Evolutionary conservation across 305 asterid species (phyloP), one percentile per base, ranked within the genome.

Genomic region (Ilex paraguariensis): DNA sequence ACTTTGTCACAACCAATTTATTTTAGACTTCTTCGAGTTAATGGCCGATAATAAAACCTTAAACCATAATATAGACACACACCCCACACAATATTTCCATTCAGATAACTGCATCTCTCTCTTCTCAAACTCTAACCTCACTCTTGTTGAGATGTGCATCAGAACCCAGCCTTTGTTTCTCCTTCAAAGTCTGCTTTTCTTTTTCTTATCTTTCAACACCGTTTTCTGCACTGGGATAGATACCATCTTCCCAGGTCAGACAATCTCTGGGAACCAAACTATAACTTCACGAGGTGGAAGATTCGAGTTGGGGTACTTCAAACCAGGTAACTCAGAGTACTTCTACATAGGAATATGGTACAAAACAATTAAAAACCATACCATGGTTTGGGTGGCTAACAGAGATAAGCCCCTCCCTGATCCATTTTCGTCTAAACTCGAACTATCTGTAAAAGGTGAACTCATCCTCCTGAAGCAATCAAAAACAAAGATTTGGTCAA

Each of bases 381-480:
- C 93, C 61, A 56, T 69, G 3, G 96, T 86, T 46, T 89, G 96
- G 96, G 95, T 89, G 2, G 96, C 96, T 11, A 89, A 89, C 72
- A 76, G 97, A 75, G 84, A 68, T 40, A 28, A 56, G 56, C 95
- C 95, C 0, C 64, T 87, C n/a, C 63, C 62, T 10, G 83, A 81
- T 62, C 68, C 44, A 9, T 67, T 54, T 5, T 53, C 85, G 13
- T 80, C 89, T 6, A 66, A 67, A 44, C 66, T 88, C 54, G 2
- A 21, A 62, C 54, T 49, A 65, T 88, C 57, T 75, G 28, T 70
- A 4, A 61, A 15, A 46, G 79, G 86, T 7, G 77, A 83, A 58
- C 66, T 88, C 56, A 87, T 80, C 4, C 73, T 85, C 31, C 61
- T 72, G 3, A 64, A 80, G 57, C 84, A 68, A 57, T 60, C 77